Evolutionary conservation across 306 rosid genomes (phyloP), one percentile per base, ranked within the genome.

Genomic region (Mimosa pudica): DNA sequence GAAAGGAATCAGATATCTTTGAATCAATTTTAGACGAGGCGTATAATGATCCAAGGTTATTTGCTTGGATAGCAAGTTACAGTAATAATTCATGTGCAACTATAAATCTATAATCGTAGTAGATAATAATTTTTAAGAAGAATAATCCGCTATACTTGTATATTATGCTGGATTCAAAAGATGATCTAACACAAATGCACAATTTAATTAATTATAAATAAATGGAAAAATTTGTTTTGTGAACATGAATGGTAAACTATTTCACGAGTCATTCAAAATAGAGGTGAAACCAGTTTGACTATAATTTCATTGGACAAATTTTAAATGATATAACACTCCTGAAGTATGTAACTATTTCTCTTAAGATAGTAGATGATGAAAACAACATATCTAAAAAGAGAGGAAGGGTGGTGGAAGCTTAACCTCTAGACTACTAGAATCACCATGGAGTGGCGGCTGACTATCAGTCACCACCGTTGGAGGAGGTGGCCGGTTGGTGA

Each of bases 381-480:
- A 24, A 61, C 66, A 60, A 20, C 5, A 24, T 13, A 61, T 62
- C 42, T 8, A 61, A 16, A 62, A 17, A 32, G 17, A 8, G 18
- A 0, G 8, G 52, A 12, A 0, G 1, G 70, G 42, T 13, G 47
- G 71, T 5, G 35, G 70, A 9, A 46, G 35, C 63, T 3, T 3
- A 30, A 77, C 85, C 85, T 65, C 71, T 63, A 44, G 45, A 18
- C 33, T 4, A 2, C 6, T 17, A 6, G 45, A 12, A 42, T 24
- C 69, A 17, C 0, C 2, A 7, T 44, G 18, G 10, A 47, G 36
- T 8, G 63, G 44, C 4, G 75, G n/a, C 18, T 70, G 35, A 61
- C 1, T 8, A 17, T 41, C 11, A 49, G 6, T 24, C 18, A 10
- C 4, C 18, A 11, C 0, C 18, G 30, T 1, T 8, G 64, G 60